Conservation (phyloP, 306 rosid genomes). For the Rubus idaeus region DNA sequence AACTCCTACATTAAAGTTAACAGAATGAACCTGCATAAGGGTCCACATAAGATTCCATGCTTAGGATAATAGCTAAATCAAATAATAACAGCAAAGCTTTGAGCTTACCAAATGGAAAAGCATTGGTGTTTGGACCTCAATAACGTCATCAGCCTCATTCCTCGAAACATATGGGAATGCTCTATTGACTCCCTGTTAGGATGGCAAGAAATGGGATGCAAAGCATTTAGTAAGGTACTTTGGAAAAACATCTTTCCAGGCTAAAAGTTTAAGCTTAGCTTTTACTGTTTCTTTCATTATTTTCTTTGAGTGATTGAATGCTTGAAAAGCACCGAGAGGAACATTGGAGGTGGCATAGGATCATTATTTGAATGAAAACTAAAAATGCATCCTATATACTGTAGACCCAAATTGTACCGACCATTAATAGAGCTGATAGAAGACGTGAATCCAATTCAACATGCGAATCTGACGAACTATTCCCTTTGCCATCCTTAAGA, state of each 20-base stretch:
- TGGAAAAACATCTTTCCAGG: constrained; percentile 1
- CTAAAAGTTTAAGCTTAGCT: background rate
- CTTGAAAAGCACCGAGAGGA: background rate
- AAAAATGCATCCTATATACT: background rate
- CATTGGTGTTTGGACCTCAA: constrained; percentile 90
- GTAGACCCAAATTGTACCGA: constrained; percentile 28
- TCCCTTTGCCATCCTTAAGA: constrained; percentile 34
- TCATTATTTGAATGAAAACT: background rate
- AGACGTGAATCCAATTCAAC: constrained; percentile 86
- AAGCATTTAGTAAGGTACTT: background rate
- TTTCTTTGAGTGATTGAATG: background rate
- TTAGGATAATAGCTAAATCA: background rate
- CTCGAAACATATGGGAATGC: constrained; percentile 92
- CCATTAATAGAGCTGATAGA: constrained; percentile 80
- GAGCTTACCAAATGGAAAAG: constrained; percentile 80
- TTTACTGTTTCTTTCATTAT: background rate
- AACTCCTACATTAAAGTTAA: constrained; percentile 86
- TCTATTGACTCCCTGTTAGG: constrained; percentile 84
- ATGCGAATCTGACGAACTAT: constrained; percentile 47
- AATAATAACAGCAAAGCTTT: background rate
- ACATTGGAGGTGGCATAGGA: background rate
- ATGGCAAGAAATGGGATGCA: constrained; percentile 19
- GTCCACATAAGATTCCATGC: constrained; percentile 21
- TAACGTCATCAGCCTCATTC: constrained; percentile 81
- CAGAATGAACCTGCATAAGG: constrained; percentile 81